Conservation (phyloP, 345 rosid species). For the Laguncularia racemosa region DNA sequence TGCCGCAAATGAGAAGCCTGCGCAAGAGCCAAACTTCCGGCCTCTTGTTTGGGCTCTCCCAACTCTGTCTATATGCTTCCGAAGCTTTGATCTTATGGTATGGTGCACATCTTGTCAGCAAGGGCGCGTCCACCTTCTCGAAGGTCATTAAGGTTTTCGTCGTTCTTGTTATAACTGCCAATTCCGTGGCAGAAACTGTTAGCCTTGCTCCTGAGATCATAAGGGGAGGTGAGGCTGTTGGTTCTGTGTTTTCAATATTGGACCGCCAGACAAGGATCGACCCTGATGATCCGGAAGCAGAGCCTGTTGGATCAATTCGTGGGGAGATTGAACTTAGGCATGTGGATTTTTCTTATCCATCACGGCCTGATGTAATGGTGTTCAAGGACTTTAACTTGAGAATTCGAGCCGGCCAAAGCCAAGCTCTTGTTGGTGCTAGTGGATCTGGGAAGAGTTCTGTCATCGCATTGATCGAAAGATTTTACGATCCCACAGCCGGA, state of each 20-base stretch:
- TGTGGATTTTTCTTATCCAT: conserved; percentile 93
- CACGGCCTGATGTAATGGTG: conserved; percentile 76
- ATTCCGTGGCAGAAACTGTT: conserved; percentile 98
- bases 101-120: conserved; percentile 82
- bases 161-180: conserved; percentile 88
- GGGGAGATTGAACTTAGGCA: conserved; percentile 96
- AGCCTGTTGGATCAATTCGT: conserved; percentile 68
- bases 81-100: conserved; percentile 99
- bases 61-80: conserved; percentile 87
- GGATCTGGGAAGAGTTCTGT: conserved; percentile 99
- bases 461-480: conserved; percentile 83
- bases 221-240: conserved; percentile 95
- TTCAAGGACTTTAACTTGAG: conserved; percentile 77
- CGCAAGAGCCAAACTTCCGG: conserved; percentile 83
- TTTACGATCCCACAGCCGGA: conserved; percentile 79
- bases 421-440: conserved; percentile 95
- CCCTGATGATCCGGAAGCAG: conserved; percentile 89
- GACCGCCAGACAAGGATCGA: conserved; percentile 80
- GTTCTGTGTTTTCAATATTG: conserved; percentile 83
- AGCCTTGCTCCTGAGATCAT: conserved; percentile 99
- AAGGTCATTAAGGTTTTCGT: conserved; percentile 98
- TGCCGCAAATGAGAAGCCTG: conserved; percentile 73
- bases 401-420: conserved; percentile 95
- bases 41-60: conserved; percentile 89
- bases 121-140: conserved; percentile 86